A percentile compares a stretch with the other conserved stretches of the same genome.
Conservation (phyloP, 129 eudicot genomes). For the carrot (Daucus carota) region DNA sequence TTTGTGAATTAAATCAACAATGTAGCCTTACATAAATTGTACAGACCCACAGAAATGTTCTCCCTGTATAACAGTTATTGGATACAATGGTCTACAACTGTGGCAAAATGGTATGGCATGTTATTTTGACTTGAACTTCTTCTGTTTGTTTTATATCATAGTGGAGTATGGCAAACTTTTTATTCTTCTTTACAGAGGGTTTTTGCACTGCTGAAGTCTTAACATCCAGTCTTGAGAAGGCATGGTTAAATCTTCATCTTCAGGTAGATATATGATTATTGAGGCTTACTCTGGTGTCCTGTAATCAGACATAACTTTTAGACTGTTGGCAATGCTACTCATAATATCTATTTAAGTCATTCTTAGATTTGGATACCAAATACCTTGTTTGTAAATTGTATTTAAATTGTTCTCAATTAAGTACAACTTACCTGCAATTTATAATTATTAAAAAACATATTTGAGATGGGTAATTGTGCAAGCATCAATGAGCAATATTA, state of each 20-base stretch:
- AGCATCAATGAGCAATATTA: too few relatives aligned
- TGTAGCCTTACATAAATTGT: constrained; percentile 36
- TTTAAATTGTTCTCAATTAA: too few relatives aligned
- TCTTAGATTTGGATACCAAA: neutral
- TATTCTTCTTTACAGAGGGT: constrained; percentile 42
- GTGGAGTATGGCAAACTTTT: neutral
- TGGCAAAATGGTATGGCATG: constrained; percentile 65
- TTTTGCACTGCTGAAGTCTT: constrained; percentile 61
- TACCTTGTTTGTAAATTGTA: neutral
- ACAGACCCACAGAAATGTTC: constrained; percentile 65
- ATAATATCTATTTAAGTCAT: neutral
- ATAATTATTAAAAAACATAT: too few relatives aligned
- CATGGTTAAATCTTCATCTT: constrained; percentile 91
- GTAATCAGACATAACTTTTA: neutral
- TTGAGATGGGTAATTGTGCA: too few relatives aligned
- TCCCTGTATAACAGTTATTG: constrained; percentile 78
- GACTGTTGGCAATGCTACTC: neutral
- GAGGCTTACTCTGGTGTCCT: neutral
- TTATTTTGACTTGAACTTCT: neutral
- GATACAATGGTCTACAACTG: constrained; percentile 72
- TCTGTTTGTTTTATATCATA: neutral
- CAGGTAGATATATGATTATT: constrained; percentile 39
- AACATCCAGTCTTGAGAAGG: constrained; percentile 66
- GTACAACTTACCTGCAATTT: too few relatives aligned
- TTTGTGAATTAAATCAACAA: neutral